Conservation (phyloP, 1,139 yeast species). For the Yamadazyma buinensis region DNA sequence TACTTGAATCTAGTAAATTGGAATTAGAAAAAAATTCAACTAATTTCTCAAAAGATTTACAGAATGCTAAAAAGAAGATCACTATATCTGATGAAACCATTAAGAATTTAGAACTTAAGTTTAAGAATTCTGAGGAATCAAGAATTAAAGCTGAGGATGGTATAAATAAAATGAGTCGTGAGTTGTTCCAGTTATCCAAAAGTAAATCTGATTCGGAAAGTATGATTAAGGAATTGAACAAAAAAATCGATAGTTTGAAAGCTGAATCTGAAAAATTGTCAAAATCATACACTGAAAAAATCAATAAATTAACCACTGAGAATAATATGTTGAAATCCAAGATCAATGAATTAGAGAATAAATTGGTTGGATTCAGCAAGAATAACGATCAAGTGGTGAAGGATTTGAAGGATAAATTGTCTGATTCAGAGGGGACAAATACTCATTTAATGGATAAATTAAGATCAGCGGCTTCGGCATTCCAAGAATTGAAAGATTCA, state of each 20-base stretch:
- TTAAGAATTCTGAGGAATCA: slow-evolving; percentile 32
- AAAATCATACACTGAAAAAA: slow-evolving; percentile 21
- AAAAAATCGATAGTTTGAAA: slow-evolving; percentile 28
- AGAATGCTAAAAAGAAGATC: slow-evolving; percentile 24
- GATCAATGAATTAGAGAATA: slow-evolving; percentile 20
- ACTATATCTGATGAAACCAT: slow-evolving; percentile 21
- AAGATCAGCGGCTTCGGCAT: slow-evolving; percentile 43
- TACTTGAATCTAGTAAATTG: slow-evolving; percentile 30
- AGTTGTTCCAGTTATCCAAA: slow-evolving; percentile 62
- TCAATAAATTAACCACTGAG: slow-evolving; percentile 20
- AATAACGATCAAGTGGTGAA: slow-evolving; percentile 14
- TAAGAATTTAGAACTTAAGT: slow-evolving; percentile 24
- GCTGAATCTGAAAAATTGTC: slow-evolving; percentile 17
- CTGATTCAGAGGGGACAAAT: slow-evolving; percentile 33
- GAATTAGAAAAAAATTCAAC: slow-evolving; percentile 28
- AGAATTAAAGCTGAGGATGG: slow-evolving; percentile 80
- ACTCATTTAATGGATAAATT: slow-evolving; percentile 41
- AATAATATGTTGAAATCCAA: slow-evolving; percentile 21
- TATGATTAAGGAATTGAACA: slow-evolving; percentile 36
- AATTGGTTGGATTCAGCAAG: slow-evolving; percentile 12
- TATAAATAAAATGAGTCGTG: slow-evolving; percentile 86
- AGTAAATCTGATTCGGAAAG: slow-evolving; percentile 54
- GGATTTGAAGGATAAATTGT: slow-evolving; percentile 19
- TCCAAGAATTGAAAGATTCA: slow-evolving; percentile 34
- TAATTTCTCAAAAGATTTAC: slow-evolving; percentile 26